Conservation (phyloP, 805 yeast species). For the Pichia pseudocactophila region DNA sequence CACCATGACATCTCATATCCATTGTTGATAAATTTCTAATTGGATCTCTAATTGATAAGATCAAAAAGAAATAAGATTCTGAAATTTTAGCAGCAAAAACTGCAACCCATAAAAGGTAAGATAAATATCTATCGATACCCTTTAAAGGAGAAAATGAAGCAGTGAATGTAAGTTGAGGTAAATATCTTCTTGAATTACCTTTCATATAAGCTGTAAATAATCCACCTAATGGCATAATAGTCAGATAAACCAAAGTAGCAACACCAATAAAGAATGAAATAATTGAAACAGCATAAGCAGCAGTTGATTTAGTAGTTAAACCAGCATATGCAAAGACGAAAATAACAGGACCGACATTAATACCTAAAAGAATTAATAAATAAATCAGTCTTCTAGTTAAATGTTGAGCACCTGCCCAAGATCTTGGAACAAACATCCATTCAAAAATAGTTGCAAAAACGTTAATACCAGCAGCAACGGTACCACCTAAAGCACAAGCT, state of each 20-base stretch:
- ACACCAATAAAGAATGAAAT: slow-evolving; percentile 86
- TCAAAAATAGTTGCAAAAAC: slow-evolving; percentile 82
- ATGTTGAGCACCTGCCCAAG: slow-evolving; percentile 99
- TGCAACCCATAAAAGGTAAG: slow-evolving; percentile 81
- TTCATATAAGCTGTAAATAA: slow-evolving; percentile 88
- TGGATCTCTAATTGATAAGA: slow-evolving; percentile 87
- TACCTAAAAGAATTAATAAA: slow-evolving; percentile 50
- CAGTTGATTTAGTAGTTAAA: slow-evolving; percentile 51
- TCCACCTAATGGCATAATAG: slow-evolving; percentile 95
- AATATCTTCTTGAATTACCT: slow-evolving; percentile 76
- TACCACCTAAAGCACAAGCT: slow-evolving; percentile 85
- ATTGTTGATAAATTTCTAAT: slow-evolving; percentile 79
- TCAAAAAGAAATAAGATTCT: slow-evolving; percentile 91
- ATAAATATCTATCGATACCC: slow-evolving; percentile 94
- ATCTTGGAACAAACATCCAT: slow-evolving; percentile 94
- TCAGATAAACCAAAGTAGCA: slow-evolving; percentile 74
- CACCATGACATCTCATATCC: slow-evolving; percentile 94
- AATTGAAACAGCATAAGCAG: slow-evolving; percentile 72
- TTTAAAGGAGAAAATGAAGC: slow-evolving; percentile 74
- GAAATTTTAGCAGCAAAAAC: slow-evolving; percentile 83
- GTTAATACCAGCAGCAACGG: slow-evolving; percentile 74
- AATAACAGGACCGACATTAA: slow-evolving; percentile 79
- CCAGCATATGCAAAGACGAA: slow-evolving; percentile 81
- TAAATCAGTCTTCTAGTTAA: slow-evolving; percentile 80
- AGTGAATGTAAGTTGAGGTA: slow-evolving; percentile 92